These are phyloP conservation scores for Tetrahymena malaccensis DNA, from an alignment of 73 alveolate species.

Conservation along the genomic window DNA sequence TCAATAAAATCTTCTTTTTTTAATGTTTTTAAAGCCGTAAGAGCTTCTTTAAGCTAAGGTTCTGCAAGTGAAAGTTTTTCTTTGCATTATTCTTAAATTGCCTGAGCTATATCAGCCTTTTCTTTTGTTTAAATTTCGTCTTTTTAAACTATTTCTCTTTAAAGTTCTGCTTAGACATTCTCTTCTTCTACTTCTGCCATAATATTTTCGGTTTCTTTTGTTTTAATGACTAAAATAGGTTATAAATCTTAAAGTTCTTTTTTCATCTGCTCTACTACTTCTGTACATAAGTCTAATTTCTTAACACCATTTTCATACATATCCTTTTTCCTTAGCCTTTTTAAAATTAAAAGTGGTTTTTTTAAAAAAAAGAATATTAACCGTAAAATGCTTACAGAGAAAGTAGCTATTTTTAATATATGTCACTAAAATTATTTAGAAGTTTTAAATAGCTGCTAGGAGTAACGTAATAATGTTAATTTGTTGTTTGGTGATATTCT, in stretches of 20 bases:
- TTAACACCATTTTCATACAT: conserved; percentile 82
- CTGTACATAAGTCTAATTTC: conserved; percentile 79
- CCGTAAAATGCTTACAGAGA: neutral
- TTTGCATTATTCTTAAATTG: conserved; percentile 79
- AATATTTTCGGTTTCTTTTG: conserved; percentile 81
- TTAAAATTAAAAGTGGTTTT: neutral
- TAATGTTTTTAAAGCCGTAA: conserved; percentile 78
- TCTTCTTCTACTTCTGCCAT: conserved; percentile 77
- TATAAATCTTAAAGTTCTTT: conserved; percentile 78
- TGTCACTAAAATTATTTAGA: conserved; percentile 57
- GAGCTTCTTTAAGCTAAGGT: conserved; percentile 89
- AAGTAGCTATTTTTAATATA: neutral
- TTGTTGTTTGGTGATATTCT: conserved; percentile 9
- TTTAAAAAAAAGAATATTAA: neutral
- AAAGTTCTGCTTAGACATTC: conserved; percentile 78
- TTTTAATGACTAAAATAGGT: conserved; percentile 85
- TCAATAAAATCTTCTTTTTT: conserved; percentile 80
- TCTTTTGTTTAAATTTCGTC: conserved; percentile 85
- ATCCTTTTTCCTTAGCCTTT: conserved; percentile 44
- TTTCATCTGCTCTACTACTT: conserved; percentile 78
- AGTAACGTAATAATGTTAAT: conserved; percentile 44
- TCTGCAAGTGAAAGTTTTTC: conserved; percentile 77
- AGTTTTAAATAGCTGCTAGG: conserved; percentile 53
- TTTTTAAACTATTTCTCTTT: conserved; percentile 65
- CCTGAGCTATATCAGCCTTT: conserved; percentile 76